Evolutionary conservation across 768 basidiomycete species (phyloP).

Genomic region (Mycena galericulata): DNA sequence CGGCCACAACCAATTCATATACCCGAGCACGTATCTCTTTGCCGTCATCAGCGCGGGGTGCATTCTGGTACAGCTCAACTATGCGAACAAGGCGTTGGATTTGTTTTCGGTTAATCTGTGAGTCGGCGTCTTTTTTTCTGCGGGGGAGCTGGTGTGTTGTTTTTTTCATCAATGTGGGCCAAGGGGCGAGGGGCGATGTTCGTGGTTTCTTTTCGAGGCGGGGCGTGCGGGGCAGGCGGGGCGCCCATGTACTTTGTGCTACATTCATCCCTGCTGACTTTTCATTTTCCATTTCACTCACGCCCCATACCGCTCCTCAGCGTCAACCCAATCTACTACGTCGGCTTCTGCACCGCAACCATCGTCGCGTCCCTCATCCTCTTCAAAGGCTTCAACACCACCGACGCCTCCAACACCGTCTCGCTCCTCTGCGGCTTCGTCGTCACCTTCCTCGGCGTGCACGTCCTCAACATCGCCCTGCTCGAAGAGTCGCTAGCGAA

Average conservation of each 20-base stretch:
- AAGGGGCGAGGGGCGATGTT: no score
- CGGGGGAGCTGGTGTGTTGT: no score
- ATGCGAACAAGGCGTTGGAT: conserved; percentile 98
- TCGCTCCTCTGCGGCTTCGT: conserved; percentile 64
- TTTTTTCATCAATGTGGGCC: no score
- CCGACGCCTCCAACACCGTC: conserved; percentile 80
- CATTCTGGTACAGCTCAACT: conserved; percentile 95
- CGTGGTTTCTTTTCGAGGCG: not conserved
- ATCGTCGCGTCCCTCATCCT: conserved; percentile 94
- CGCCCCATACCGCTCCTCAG: no score
- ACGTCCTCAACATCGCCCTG: conserved; percentile 33
- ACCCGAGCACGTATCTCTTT: conserved; percentile 96
- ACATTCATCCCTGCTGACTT: no score
- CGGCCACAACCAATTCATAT: conserved; percentile 95
- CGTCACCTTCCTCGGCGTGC: conserved; percentile 45
- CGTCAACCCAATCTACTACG: conserved; percentile 98
- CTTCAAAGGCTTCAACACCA: conserved; percentile 97
- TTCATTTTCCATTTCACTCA: no score
- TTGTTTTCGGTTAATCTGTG: conserved; percentile 98
- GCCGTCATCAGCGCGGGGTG: conserved; percentile 82
- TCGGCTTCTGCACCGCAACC: conserved; percentile 94
- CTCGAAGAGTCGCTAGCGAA: conserved; percentile 14
- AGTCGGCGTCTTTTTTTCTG: conserved; percentile 47
- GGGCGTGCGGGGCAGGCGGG: not conserved
- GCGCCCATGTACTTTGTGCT: no score